A percentile compares a stretch with the other conserved stretches of the same genome.
phyloP scores from a whole-genome alignment of 306 rosid genomes.

The Medicago arabica region DNA sequence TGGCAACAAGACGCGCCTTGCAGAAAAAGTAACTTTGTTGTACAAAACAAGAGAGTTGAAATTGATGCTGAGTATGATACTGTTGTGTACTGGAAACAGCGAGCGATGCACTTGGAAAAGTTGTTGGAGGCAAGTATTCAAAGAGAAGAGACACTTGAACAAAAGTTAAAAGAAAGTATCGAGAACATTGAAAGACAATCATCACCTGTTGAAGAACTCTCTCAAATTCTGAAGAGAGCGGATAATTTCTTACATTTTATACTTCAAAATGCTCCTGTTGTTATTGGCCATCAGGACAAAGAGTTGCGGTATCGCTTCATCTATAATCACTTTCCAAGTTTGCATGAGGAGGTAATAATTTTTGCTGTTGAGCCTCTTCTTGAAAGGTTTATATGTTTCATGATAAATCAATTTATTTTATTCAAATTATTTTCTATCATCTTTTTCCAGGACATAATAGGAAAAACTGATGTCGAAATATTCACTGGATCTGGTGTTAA shows the following conservation, averaged over 20 bases:
- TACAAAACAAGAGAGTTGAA: slow-evolving; percentile 74
- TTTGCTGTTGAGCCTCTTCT: slow-evolving; percentile 45
- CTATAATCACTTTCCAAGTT: slow-evolving; percentile 94
- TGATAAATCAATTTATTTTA: neutral
- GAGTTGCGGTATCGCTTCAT: slow-evolving; percentile 96
- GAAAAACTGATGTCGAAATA: slow-evolving; percentile 94
- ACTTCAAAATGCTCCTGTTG: slow-evolving; percentile 96
- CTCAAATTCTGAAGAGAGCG: slow-evolving; percentile 62
- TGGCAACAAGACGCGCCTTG: slow-evolving; percentile 69
- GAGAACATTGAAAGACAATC: slow-evolving; percentile 71
- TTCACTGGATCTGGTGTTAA: slow-evolving; percentile 84
- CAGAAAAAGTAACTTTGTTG: slow-evolving; percentile 64
- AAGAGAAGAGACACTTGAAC: slow-evolving; percentile 73
- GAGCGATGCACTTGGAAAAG: slow-evolving; percentile 66
- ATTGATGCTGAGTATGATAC: slow-evolving; percentile 83
- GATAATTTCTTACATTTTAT: slow-evolving; percentile 70
- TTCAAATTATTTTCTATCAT: neutral
- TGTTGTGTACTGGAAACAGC: slow-evolving; percentile 81
- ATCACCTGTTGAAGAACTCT: slow-evolving; percentile 86
- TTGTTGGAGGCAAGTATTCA: slow-evolving; percentile 69
- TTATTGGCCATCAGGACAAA: slow-evolving; percentile 97
- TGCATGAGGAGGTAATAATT: slow-evolving; percentile 85
- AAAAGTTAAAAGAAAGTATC: slow-evolving; percentile 77
- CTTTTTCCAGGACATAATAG: slow-evolving; percentile 73
- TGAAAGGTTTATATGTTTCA: slow-evolving; percentile 45